Conservation (phyloP, 192 early-diverging fungal genomes). For the Coemansia sp. region DNA sequence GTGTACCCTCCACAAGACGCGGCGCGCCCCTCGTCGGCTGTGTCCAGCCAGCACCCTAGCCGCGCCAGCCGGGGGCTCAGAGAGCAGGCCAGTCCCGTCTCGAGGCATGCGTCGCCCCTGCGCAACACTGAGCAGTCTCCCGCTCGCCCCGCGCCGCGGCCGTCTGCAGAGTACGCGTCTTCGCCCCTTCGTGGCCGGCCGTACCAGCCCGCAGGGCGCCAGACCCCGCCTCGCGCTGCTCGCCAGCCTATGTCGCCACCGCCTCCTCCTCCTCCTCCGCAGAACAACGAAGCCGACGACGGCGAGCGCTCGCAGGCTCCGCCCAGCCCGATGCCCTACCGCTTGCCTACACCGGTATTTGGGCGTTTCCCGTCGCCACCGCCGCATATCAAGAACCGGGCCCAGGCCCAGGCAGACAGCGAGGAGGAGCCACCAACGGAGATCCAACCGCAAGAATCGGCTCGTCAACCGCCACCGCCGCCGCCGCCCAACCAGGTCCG, state of each 20-base stretch:
- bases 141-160: conserved; percentile 7
- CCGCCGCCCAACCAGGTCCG: conserved; percentile 1
- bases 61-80: conserved; percentile 2
- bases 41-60: conserved; percentile 3
- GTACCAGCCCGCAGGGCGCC: conserved; percentile 31
- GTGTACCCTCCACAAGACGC: conserved; percentile 24
- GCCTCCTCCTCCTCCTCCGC: neutral
- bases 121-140: conserved; percentile 12
- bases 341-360: conserved; percentile 41
- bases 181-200: conserved; percentile 29
- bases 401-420: conserved; percentile 6
- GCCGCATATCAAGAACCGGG: conserved; percentile 46
- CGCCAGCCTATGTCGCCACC: neutral
- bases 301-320: conserved; percentile 3
- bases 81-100: conserved; percentile 3
- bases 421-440: conserved; percentile 1
- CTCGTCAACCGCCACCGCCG: neutral
- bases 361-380: conserved; percentile 48
- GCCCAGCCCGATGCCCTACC: conserved; percentile 31
- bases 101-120: conserved; percentile 1
- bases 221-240: conserved; percentile 8
- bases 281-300: conserved; percentile 3
- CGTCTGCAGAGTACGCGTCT: conserved; percentile 14
- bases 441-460: neutral
- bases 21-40: conserved; percentile 2